These are phyloP conservation scores for Sphagnum tenellum DNA, from an alignment of 225 moss, liverwort and hornwort genomes.

Conservation along the genomic window DNA sequence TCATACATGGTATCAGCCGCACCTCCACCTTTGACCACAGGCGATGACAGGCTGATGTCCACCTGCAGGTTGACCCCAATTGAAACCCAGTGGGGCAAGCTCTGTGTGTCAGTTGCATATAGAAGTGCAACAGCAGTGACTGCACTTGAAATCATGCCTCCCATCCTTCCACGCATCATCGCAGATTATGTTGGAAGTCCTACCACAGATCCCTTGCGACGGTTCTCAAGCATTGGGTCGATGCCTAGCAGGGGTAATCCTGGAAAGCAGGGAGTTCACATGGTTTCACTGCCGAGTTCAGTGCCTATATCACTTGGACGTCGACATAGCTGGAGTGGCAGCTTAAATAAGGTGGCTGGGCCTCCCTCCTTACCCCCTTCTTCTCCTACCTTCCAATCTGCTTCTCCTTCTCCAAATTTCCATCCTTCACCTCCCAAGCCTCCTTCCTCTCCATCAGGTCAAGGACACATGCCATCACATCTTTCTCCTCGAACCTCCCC, in stretches of 20 bases:
- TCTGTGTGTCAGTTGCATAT: constrained; percentile 71
- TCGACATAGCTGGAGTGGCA: constrained; percentile 93
- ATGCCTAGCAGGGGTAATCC: constrained; percentile 58
- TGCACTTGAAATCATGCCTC: constrained; percentile 86
- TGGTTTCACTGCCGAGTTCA: constrained; percentile 72
- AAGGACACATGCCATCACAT: constrained; percentile 25
- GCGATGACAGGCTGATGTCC: constrained; percentile 80
- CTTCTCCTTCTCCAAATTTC: constrained; percentile 68
- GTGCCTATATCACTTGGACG: constrained; percentile 84
- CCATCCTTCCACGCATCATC: constrained; percentile 70
- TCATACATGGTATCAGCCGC: constrained; percentile 62
- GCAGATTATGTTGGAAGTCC: constrained; percentile 94
- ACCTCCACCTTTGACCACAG: constrained; percentile 46
- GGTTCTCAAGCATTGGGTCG: constrained; percentile 72
- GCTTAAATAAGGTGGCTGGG: constrained; percentile 50
- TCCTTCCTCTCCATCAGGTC: constrained; percentile 37
- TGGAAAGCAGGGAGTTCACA: constrained; percentile 66
- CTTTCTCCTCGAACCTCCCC: constrained; percentile 76
- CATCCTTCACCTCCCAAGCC: constrained; percentile 63
- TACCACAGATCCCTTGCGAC: constrained; percentile 73
- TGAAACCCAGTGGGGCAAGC: constrained; percentile 84
- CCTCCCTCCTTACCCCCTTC: constrained; percentile 38
- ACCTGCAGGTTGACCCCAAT: constrained; percentile 69
- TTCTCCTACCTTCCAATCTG: constrained; percentile 53
- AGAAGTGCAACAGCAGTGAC: constrained; percentile 90